These are phyloP conservation scores for Aspergillus sp. DNA, from an alignment of 2,329 filamentous ascomycete species.

Conservation along the genomic window DNA sequence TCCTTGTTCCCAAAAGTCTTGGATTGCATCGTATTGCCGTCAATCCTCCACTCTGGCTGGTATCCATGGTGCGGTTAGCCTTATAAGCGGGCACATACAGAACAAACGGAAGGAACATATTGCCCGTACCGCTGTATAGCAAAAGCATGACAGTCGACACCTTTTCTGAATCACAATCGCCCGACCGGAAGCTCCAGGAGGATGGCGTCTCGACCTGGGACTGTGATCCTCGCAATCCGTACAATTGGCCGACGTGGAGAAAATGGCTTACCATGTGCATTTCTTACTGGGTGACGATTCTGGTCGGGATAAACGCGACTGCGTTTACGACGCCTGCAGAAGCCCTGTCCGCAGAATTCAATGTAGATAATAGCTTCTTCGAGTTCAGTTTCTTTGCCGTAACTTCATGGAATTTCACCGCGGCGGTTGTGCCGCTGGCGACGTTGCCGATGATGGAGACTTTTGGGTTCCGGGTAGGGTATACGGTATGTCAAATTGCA, in stretches of 20 bases:
- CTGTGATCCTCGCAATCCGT: conserved; percentile 11
- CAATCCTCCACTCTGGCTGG: background rate
- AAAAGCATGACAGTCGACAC: background rate
- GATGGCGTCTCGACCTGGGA: conserved; percentile 4
- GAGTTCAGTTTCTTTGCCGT: conserved; percentile 16
- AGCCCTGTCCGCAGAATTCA: conserved; percentile 9
- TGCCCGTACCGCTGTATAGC: background rate
- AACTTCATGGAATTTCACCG: conserved; percentile 14
- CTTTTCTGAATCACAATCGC: background rate
- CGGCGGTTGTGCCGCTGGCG: conserved; percentile 12
- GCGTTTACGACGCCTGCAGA: conserved; percentile 14
- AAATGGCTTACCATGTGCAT: conserved; percentile 15
- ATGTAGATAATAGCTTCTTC: conserved; percentile 9
- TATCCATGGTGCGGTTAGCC: background rate
- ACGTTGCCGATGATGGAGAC: conserved; percentile 16
- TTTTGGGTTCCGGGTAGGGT: conserved; percentile 11
- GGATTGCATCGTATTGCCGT: background rate
- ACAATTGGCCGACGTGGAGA: conserved; percentile 11
- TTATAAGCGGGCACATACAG: no score
- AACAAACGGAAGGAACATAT: no score
- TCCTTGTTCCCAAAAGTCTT: background rate
- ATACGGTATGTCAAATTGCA: conserved; percentile 3
- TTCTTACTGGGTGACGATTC: conserved; percentile 13
- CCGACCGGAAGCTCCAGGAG: background rate
- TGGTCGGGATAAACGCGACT: conserved; percentile 15